These are phyloP conservation scores for Magnaporthales sp. DNA, from an alignment of 2,329 filamentous ascomycete species.

Conservation along the genomic window DNA sequence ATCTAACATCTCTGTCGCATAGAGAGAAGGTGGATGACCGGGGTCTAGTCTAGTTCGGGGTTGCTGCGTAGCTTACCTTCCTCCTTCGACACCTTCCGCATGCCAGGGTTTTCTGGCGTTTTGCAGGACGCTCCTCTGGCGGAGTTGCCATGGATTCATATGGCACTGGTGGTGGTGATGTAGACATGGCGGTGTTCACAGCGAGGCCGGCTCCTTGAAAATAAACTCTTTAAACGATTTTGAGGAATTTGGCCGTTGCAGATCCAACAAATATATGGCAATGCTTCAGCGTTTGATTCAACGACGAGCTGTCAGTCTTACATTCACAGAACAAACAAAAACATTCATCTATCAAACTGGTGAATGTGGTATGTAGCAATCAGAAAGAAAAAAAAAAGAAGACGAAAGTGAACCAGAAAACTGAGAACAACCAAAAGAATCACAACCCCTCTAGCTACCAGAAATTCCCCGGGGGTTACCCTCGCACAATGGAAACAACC, in stretches of 20 bases:
- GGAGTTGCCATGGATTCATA: constrained; percentile 3
- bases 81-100: constrained; percentile 1
- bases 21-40: neutral
- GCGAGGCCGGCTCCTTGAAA: neutral
- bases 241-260: neutral
- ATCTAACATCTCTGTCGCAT: neutral
- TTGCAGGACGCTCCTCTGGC: constrained; percentile 2
- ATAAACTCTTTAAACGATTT: neutral
- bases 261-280: neutral
- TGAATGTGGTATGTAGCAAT: neutral
- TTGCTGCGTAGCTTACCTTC: neutral
- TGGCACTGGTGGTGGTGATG: neutral
- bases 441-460: neutral
- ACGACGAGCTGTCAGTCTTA: neutral
- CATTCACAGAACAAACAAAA: neutral
- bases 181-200: neutral
- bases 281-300: neutral
- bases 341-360: neutral
- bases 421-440: neutral
- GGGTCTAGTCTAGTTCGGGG: too few relatives aligned
- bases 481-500: neutral
- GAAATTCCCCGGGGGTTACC: neutral
- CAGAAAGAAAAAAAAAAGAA: neutral
- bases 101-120: constrained; percentile 4
- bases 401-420: neutral